Percentiles rank a stretch among this genome's conserved stretches.
phyloP scores from a whole-genome alignment of 2,329 filamentous ascomycete genomes.

The Penicillium brevicompactum region DNA sequence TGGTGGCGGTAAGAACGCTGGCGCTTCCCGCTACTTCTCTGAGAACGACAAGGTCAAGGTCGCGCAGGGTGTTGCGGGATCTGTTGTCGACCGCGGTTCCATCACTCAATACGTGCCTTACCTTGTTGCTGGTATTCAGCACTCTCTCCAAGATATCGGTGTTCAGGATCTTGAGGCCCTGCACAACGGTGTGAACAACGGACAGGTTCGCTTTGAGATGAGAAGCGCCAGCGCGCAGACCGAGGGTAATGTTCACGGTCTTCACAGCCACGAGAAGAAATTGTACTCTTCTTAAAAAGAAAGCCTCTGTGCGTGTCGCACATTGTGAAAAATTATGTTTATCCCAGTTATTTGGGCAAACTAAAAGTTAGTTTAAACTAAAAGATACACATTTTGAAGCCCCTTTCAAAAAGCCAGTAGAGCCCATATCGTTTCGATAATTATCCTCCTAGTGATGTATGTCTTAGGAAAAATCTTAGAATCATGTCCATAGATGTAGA shows the following conservation, averaged over 20 bases:
- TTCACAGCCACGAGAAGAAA: constrained; percentile 99
- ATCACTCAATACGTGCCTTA: constrained; percentile 96
- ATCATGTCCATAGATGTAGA: too few relatives aligned
- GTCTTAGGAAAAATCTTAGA: too few relatives aligned
- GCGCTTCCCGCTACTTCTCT: constrained; percentile 97
- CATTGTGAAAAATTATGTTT: too few relatives aligned
- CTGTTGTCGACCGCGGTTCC: constrained; percentile 62
- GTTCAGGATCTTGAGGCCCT: constrained; percentile 77
- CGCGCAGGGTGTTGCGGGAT: constrained; percentile 91
- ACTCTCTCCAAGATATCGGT: constrained; percentile 95
- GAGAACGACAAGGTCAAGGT: constrained; percentile 94
- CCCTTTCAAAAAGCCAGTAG: too few relatives aligned
- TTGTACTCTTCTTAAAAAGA: constrained; percentile 60
- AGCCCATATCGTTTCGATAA: too few relatives aligned
- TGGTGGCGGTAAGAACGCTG: constrained; percentile 78
- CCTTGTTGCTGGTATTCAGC: constrained; percentile 91
- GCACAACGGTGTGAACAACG: constrained; percentile 71
- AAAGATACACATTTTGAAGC: too few relatives aligned
- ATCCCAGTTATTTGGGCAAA: too few relatives aligned
- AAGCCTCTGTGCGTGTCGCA: too few relatives aligned
- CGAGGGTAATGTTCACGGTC: constrained; percentile 92
- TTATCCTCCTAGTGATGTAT: too few relatives aligned
- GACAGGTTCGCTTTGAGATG: constrained; percentile 87
- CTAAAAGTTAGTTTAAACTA: too few relatives aligned
- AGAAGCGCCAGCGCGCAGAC: constrained; percentile 91